Base-by-base conservation (phyloP, 352 stramenopile genomes). In the Phytophthora melonis region DNA sequence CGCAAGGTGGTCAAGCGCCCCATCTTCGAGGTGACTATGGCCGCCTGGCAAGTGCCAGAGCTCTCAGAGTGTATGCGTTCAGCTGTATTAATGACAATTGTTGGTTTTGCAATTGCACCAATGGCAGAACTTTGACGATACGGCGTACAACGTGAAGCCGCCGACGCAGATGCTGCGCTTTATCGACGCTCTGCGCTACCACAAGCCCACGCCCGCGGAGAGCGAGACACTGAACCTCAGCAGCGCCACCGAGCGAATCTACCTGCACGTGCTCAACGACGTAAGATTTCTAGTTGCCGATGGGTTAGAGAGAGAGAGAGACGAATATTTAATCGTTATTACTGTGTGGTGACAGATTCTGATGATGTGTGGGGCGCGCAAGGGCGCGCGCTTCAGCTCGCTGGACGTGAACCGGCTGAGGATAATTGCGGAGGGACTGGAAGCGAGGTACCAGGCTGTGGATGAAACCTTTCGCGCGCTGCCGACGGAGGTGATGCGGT, bases 121-220 rank as follows among this genome's bases (percentile, higher is more conserved):
- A 8, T 36, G 27, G 27, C 50, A 96, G 88, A 92, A 91, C 58
- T 90, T 94, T 50, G 82, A 93, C 36, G 86, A 94, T 14, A 69
- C 74, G n/a, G 88, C 83, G 27, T 92, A 88, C 32, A 58, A 82
- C 55, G 83, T 94, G 27, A 92, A 92, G 56, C 68, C 88, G 19
- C 87, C 90, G 63, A 92, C 86, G 63, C 86, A 93, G 63, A 90
- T 92, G 81, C 82, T 96, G 83, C 88, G 90, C 59, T 87, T 94
- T 52, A 84, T 96, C 50, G 90, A 96, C 64, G 81, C 79, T 8
- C 71, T 96, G 64, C 87, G 90, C n/a, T 96, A 93, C 64, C 90
- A 96, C 70, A 93, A 93, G 32, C 90, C 90, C 6, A 95, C 88
- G n/a, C 49, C 76, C 4, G 80, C 90, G 27, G 90, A 96, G 70